A percentile compares a stretch with the other conserved stretches of the same genome.
Evolutionary conservation across 1,284 basidiomycete genomes (phyloP).

Genomic region (Ustilago tritici): DNA sequence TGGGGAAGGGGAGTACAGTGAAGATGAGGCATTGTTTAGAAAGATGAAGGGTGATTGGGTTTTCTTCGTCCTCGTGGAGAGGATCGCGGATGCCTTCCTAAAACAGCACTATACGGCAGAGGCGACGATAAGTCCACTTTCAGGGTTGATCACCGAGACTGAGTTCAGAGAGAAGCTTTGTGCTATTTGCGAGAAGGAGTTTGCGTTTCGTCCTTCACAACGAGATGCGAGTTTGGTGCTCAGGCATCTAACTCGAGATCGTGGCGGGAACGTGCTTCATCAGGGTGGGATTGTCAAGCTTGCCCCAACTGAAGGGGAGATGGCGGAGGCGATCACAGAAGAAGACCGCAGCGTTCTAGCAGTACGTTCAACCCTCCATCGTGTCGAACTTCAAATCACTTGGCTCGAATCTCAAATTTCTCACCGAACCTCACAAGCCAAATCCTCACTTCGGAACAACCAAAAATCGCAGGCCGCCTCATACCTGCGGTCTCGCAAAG

Average conservation of each 20-base stretch:
- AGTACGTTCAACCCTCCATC: conserved; percentile 77
- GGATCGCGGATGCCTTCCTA: conserved; percentile 17
- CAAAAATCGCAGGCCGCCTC: conserved; percentile 80
- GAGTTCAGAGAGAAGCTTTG: conserved; percentile 20
- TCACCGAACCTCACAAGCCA: conserved; percentile 76
- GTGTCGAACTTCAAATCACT: conserved; percentile 78
- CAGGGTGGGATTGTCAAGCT: conserved; percentile 74
- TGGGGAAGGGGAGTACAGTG: conserved; percentile 73
- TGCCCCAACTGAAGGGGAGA: not conserved
- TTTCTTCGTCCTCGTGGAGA: conserved; percentile 76
- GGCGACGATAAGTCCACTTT: conserved; percentile 40
- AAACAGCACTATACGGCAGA: conserved; percentile 16
- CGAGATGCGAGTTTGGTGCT: conserved; percentile 79
- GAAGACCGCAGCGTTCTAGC: conserved; percentile 82
- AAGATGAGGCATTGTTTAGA: conserved; percentile 71
- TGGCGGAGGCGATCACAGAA: conserved; percentile 72
- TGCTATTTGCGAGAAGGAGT: conserved; percentile 8
- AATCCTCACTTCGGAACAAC: conserved; percentile 76
- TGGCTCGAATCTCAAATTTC: conserved; percentile 78
- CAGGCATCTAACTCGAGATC: conserved; percentile 83
- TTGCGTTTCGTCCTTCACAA: conserved; percentile 71
- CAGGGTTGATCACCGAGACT: conserved; percentile 25
- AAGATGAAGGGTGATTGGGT: conserved; percentile 79
- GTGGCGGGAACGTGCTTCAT: conserved; percentile 75
- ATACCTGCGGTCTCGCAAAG: conserved; percentile 82